phyloP scores from a whole-genome alignment of 2,329 filamentous ascomycete species.

The Venturia effusa region DNA sequence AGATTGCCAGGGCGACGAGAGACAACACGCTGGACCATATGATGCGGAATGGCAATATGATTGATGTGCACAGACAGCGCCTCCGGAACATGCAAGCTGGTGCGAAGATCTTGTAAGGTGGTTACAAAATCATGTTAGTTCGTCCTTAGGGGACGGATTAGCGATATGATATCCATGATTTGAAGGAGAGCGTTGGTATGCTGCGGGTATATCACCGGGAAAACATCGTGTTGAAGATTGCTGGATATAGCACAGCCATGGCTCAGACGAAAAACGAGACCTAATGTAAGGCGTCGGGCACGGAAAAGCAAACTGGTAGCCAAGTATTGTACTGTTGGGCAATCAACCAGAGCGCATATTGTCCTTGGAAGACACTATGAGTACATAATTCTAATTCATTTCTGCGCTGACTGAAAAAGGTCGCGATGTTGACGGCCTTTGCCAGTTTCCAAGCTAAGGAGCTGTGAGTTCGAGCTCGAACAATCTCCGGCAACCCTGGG shows the following conservation, averaged over 20 bases:
- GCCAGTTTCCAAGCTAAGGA: background rate
- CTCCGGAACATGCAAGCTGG: constrained; percentile 63
- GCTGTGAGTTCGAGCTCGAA: background rate
- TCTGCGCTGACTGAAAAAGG: background rate
- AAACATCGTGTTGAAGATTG: background rate
- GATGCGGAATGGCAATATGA: constrained; percentile 61
- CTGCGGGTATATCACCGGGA: background rate
- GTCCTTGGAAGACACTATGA: background rate
- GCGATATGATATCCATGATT: background rate
- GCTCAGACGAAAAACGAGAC: background rate
- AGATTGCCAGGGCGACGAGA: constrained; percentile 50
- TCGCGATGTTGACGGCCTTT: background rate
- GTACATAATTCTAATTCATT: background rate
- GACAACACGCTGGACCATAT: constrained; percentile 36
- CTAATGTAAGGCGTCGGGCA: background rate
- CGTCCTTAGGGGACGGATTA: background rate
- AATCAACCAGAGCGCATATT: background rate
- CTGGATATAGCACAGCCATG: background rate
- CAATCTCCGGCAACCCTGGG: no score
- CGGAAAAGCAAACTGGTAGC: background rate
- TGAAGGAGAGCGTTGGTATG: background rate
- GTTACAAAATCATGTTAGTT: background rate
- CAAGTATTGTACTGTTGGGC: background rate
- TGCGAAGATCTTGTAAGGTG: background rate
- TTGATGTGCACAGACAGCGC: constrained; percentile 66